Base-by-base conservation (phyloP, 78 protist genomes). In the Planoprotostelium fungivorum region DNA sequence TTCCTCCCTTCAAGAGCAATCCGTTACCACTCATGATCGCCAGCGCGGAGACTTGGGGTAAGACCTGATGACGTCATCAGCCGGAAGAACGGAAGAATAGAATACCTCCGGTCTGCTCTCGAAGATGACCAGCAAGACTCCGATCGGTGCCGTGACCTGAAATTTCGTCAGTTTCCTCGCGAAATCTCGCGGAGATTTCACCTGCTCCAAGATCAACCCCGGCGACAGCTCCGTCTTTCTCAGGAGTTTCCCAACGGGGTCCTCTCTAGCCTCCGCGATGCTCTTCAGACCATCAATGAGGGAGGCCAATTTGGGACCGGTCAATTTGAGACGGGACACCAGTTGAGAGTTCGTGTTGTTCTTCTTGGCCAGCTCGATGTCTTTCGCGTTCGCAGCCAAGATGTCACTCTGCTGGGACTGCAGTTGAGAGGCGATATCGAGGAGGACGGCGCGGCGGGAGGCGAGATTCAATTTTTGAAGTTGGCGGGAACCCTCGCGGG, bases 61-160 rank as follows among this genome's bases (percentile, higher is more conserved):
- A 1, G n/a, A 36, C n/a, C n/a, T n/a, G n/a, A n/a, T n/a, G n/a
- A n/a, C n/a, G n/a, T n/a, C n/a, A n/a, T n/a, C n/a, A n/a, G n/a
- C n/a, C n/a, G n/a, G n/a, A n/a, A n/a, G n/a, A n/a, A n/a, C n/a
- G n/a, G n/a, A 29, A 38, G 36, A 73, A n/a, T n/a, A n/a, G n/a
- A n/a, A n/a, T n/a, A n/a, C 83, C 28, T 94, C 96, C 16, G 97
- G 98, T 10, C 98, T 88, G 1, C 97, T 90, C 90, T 97, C 98
- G 88, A 97, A 97, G 36, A 97, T 95, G 88, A 97, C 88, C 86
- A 1, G 37, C n/a, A 97, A 84, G 35, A 96, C 97, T 0, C 98
- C 98, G 63, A 97, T 63, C 29, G 98, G 97, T 28, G 63, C 34
- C 34, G 37, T 28, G 25, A 84, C 86, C 86, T 84, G 28, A 25